phyloP scores from a whole-genome alignment of 345 rosid genomes.

The Moricandia arvensis region DNA sequence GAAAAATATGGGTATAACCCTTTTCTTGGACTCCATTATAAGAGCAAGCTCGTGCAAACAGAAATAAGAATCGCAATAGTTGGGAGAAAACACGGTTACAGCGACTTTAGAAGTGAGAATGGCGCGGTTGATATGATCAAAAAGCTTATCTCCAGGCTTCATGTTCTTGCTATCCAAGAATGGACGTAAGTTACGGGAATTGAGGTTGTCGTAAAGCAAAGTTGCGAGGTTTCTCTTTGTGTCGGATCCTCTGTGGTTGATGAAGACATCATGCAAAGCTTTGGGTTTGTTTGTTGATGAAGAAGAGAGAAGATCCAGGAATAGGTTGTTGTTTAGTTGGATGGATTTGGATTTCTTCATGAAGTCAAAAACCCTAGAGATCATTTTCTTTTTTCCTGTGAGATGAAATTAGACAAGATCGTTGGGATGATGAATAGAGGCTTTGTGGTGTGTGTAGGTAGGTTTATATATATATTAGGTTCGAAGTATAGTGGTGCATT shows the following conservation, averaged over 20 bases:
- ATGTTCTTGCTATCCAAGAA: slow-evolving; percentile 72
- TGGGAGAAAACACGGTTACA: slow-evolving; percentile 63
- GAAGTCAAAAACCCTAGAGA: slow-evolving; percentile 35
- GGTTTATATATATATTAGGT: slow-evolving; percentile 7
- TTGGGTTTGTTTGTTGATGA: too few species aligned
- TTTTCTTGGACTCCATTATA: slow-evolving; percentile 61
- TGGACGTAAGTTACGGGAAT: too few species aligned
- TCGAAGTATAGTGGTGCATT: slow-evolving; percentile 30
- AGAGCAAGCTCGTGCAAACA: slow-evolving; percentile 74
- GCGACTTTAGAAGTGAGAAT: slow-evolving; percentile 53
- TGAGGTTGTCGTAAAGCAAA: too few species aligned
- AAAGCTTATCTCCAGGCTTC: slow-evolving; percentile 73
- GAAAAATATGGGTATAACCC: slow-evolving; percentile 68
- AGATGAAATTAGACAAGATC: background rate
- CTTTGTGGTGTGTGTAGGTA: background rate
- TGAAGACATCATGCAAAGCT: too few species aligned
- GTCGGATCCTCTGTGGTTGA: too few species aligned
- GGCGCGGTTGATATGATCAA: slow-evolving; percentile 55
- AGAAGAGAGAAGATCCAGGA: too few species aligned
- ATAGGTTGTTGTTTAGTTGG: too few species aligned
- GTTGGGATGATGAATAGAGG: slow-evolving; percentile 1
- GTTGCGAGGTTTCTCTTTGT: too few species aligned
- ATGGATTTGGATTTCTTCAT: too few species aligned
- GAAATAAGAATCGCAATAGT: slow-evolving; percentile 55
- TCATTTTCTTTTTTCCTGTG: slow-evolving; percentile 18